Evolutionary conservation across 805 yeast genomes (phyloP).

Genomic region (Zygoascus bituminiphila): DNA sequence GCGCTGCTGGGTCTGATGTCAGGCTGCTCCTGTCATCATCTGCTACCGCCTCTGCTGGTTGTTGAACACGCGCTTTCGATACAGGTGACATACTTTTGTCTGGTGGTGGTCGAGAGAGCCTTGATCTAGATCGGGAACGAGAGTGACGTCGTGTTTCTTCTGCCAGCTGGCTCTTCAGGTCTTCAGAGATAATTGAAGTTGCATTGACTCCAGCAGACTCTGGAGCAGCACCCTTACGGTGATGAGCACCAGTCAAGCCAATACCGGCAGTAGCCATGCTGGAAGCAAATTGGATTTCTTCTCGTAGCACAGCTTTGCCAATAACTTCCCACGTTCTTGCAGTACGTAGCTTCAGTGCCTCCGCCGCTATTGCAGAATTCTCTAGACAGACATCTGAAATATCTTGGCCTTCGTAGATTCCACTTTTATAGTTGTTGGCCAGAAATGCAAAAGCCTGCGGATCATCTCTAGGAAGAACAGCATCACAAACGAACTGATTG

Average conservation of each 20-base stretch:
- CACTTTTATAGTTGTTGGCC: slow-evolving; percentile 17
- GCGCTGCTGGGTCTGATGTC: not conserved
- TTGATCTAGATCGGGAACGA: not conserved
- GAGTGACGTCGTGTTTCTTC: not conserved
- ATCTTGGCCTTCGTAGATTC: slow-evolving; percentile 35
- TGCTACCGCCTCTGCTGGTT: not conserved
- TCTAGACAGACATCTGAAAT: slow-evolving; percentile 47
- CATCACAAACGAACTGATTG: slow-evolving; percentile 13
- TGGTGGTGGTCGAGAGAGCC: not conserved
- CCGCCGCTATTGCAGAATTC: slow-evolving; percentile 43
- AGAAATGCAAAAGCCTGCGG: slow-evolving; percentile 15
- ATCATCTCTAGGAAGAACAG: slow-evolving; percentile 13
- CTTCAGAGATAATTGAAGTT: not conserved
- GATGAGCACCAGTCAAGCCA: not conserved
- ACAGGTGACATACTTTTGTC: not conserved
- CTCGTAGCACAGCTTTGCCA: slow-evolving; percentile 40
- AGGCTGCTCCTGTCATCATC: not conserved
- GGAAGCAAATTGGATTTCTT: slow-evolving; percentile 11
- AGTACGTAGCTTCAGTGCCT: slow-evolving; percentile 43
- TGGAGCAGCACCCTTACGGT: not conserved
- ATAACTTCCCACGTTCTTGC: slow-evolving; percentile 58
- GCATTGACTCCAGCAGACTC: not conserved
- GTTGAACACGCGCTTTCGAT: not conserved
- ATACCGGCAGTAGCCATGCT: not conserved
- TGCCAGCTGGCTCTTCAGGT: not conserved